Evolutionary conservation across 768 basidiomycete species (phyloP).

Genomic region (Albatrellus ellisii): DNA sequence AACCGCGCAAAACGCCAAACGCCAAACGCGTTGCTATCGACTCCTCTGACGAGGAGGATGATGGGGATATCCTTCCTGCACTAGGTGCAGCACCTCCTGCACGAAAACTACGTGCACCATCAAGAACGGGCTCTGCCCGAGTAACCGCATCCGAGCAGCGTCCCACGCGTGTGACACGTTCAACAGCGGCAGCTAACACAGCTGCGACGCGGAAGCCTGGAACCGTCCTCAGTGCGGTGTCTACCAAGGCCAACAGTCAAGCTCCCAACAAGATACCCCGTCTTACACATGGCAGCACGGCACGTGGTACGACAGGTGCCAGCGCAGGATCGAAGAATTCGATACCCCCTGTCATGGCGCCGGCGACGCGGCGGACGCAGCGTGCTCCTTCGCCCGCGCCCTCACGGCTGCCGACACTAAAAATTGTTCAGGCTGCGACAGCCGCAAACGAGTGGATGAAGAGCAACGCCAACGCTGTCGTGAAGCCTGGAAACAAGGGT

Average conservation of each 20-base stretch:
- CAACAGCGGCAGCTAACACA: constrained; percentile 34
- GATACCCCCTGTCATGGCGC: constrained; percentile 20
- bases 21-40: constrained; percentile 59
- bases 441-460: constrained; percentile 57
- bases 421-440: constrained; percentile 26
- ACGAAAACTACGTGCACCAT: constrained; percentile 19
- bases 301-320: constrained; percentile 29
- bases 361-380: constrained; percentile 24
- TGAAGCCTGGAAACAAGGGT: constrained; percentile 58
- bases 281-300: constrained; percentile 28
- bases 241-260: constrained; percentile 16
- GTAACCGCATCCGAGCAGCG: constrained; percentile 60
- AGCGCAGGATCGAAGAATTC: constrained; percentile 18
- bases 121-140: constrained; percentile 24
- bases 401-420: constrained; percentile 67
- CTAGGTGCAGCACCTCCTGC: constrained; percentile 33
- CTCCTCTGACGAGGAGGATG: constrained; percentile 51
- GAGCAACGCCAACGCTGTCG: constrained; percentile 52
- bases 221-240: constrained; percentile 12
- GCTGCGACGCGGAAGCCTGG: constrained; percentile 16
- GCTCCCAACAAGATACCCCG: constrained; percentile 28
- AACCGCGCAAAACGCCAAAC: constrained; percentile 79
- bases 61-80: constrained; percentile 50
- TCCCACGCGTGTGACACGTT: constrained; percentile 62
- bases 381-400: constrained; percentile 54